Percentiles rank a stretch among this genome's conserved stretches.
phyloP scores from a whole-genome alignment of 768 basidiomycete genomes.

The Porpolomopsis calyptriformis region DNA sequence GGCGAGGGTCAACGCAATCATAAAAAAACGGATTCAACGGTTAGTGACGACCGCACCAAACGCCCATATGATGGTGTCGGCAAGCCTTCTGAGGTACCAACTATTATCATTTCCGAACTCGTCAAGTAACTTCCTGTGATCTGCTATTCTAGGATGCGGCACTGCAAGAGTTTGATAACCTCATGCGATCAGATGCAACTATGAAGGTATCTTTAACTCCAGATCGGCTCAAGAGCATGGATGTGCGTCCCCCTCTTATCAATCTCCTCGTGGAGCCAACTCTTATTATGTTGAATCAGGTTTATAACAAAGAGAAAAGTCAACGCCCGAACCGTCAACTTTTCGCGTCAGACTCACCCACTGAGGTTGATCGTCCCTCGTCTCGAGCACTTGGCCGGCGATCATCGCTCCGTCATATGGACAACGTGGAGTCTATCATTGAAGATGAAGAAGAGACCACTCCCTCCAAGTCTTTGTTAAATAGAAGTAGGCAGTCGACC shows the following conservation, averaged over 20 bases:
- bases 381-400: conserved; percentile 26
- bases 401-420: conserved; percentile 43
- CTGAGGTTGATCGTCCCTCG: conserved; percentile 22
- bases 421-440: conserved; percentile 53
- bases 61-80: conserved; percentile 21
- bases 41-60: conserved; percentile 39
- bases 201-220: conserved; percentile 96
- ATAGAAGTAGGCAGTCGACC: conserved; percentile 11
- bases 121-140: conserved; percentile 7
- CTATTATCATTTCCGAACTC: background rate
- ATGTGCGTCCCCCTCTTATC: conserved; percentile 46
- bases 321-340: conserved; percentile 32
- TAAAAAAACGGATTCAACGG: conserved; percentile 43
- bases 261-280: conserved; percentile 10
- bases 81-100: conserved; percentile 28
- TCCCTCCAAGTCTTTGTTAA: conserved; percentile 26
- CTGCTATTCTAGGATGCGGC: conserved; percentile 41
- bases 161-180: conserved; percentile 80
- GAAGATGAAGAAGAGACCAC: conserved; percentile 52
- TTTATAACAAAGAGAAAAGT: conserved; percentile 67
- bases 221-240: conserved; percentile 85
- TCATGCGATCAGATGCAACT: conserved; percentile 82
- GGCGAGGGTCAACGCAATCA: conserved; percentile 36
- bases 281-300: conserved; percentile 25
- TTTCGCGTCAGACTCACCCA: conserved; percentile 20